These are phyloP conservation scores for Beauveria sp. DNA, from an alignment of 2,329 filamentous ascomycete genomes.

Conservation along the genomic window DNA sequence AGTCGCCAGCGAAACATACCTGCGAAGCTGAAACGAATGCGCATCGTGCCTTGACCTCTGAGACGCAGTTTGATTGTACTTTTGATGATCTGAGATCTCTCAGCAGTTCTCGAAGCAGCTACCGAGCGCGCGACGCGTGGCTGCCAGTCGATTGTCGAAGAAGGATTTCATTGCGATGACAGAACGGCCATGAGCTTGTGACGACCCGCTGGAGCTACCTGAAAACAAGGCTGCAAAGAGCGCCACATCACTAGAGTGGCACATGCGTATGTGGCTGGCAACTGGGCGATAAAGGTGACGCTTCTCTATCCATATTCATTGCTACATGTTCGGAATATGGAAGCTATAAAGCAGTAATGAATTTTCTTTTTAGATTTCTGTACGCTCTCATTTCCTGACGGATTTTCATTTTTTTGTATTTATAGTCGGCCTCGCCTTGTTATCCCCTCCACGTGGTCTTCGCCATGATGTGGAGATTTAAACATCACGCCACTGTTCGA, in stretches of 20 bases:
- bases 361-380: background rate
- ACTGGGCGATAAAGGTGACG: too few relatives aligned
- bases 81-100: background rate
- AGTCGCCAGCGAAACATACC: conserved; percentile 45
- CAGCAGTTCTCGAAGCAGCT: conserved; percentile 2
- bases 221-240: background rate
- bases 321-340: too few relatives aligned
- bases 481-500: too few relatives aligned
- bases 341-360: too few relatives aligned
- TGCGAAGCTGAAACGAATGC: conserved; percentile 82
- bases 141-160: background rate
- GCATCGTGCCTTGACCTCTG: conserved; percentile 44
- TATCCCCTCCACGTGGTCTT: too few relatives aligned
- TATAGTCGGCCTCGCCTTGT: too few relatives aligned
- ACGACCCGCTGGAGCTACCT: background rate
- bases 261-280: background rate
- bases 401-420: too few relatives aligned
- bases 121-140: background rate
- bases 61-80: too few relatives aligned
- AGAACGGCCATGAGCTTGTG: background rate
- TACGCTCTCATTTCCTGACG: too few relatives aligned
- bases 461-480: too few relatives aligned
- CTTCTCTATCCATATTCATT: too few relatives aligned
- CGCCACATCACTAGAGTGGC: background rate
- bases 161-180: background rate